Base-by-base conservation (phyloP, 441 rosid species). In the Aquilaria agallochum region DNA sequence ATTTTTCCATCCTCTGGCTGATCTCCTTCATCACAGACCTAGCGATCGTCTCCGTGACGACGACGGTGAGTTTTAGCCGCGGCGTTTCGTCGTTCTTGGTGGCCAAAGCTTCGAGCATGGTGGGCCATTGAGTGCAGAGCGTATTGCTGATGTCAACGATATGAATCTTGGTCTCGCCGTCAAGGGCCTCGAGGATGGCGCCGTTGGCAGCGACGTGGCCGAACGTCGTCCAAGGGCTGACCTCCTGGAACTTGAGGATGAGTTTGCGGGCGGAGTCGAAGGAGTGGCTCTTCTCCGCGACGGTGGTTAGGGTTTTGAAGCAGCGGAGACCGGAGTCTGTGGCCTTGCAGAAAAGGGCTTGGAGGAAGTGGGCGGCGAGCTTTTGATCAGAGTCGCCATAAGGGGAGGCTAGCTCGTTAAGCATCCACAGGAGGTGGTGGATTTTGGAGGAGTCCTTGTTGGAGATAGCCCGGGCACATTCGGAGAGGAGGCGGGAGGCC, bases 81-180 rank as follows among this genome's bases (percentile, higher is more conserved):
- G 95, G 95, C 0, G 95, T 88, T 55, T 83, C 95, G 30, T 83
- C 89, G 52, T 71, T 76, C 69, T 86, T 78, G 11, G 90, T 85
- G 50, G 95, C 95, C 55, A 88, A 66, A 56, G 91, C 72, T 73
- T 88, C 95, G 1, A 88, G 71, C 58, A 88, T 55, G 49, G 91
- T 88, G n/a, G 95, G 95, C 95, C 95, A 88, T 65, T 88, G 95
- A 13, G 95, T 88, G 75, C 95, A 88, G 68, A 88, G 84, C 5
- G 91, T 83, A 65, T 83, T 78, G 80, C 95, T 85, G 14, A 85
- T 81, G 59, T 88, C 95, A 31, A 88, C 80, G 63, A 88, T 81
- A 57, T 88, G 95, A 69, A 88, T 85, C 59, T 81, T 83, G 53
- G 69, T 64, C 50, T 79, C 87, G 11, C 95, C 91, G 4, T 85